Conservation (phyloP, 768 basidiomycete genomes). For the Leucocoprinus leucothites region DNA sequence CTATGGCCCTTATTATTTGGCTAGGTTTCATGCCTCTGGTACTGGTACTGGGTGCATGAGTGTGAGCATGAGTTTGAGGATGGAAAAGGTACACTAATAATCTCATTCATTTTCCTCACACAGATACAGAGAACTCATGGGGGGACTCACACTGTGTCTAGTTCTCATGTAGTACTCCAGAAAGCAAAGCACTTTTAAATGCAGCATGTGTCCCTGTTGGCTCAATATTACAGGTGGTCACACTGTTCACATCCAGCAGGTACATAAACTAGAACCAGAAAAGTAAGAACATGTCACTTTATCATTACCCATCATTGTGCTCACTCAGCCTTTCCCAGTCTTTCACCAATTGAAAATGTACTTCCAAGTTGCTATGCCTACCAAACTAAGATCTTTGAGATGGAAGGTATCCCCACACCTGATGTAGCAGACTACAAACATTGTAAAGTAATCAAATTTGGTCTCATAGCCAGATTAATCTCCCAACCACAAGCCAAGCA, state of each 20-base stretch:
- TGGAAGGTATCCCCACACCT: slow-evolving; percentile 96
- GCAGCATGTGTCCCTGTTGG: slow-evolving; percentile 90
- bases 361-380: slow-evolving; percentile 95
- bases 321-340: slow-evolving; percentile 30
- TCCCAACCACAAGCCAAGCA: too few species aligned
- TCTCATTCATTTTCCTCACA: not conserved
- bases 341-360: slow-evolving; percentile 59
- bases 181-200: slow-evolving; percentile 99
- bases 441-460: slow-evolving; percentile 91
- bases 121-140: not conserved
- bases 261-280: slow-evolving; percentile 98
- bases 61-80: slow-evolving; percentile 99
- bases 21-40: slow-evolving; percentile 88
- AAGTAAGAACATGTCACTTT: slow-evolving; percentile 43
- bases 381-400: slow-evolving; percentile 96
- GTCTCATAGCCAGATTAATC: slow-evolving; percentile 77
- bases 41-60: too few species aligned
- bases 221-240: slow-evolving; percentile 97
- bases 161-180: slow-evolving; percentile 99
- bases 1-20: slow-evolving; percentile 4
- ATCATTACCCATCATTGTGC: not conserved
- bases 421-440: slow-evolving; percentile 96
- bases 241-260: slow-evolving; percentile 97
- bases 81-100: slow-evolving; percentile 81
- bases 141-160: slow-evolving; percentile 28